phyloP scores from a whole-genome alignment of 2,329 filamentous ascomycete genomes.

The Zymoseptoria ardabiliae region DNA sequence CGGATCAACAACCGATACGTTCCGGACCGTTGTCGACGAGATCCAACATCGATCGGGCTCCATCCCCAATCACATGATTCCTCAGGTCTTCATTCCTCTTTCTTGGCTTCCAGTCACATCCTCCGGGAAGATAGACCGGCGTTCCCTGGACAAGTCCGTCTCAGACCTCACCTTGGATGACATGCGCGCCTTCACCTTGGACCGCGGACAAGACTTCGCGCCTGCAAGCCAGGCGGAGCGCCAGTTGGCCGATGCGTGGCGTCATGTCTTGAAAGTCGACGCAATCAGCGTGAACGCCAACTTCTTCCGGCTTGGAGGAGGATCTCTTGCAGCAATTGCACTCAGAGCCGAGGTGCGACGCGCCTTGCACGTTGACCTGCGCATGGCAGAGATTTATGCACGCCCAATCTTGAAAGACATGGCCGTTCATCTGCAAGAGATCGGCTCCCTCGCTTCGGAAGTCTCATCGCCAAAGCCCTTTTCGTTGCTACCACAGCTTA shows the following conservation, averaged over 20 bases:
- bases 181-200: no score
- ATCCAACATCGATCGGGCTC: background rate
- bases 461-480: conserved; percentile 1
- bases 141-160: no score
- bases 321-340: no score
- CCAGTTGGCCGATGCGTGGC: no score
- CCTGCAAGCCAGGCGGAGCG: no score
- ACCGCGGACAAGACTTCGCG: no score
- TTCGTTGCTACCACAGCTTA: conserved; percentile 1
- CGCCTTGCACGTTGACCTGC: background rate
- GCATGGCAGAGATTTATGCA: conserved; percentile 34
- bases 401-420: conserved; percentile 4
- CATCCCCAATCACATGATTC: background rate
- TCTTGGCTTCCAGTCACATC: background rate
- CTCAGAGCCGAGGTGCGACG: no score
- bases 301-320: no score
- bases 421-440: background rate
- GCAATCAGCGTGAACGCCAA: no score
- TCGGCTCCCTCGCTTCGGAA: background rate
- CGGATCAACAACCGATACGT: no score
- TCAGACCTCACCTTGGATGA: no score
- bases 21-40: background rate
- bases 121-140: background rate
- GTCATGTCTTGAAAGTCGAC: no score
- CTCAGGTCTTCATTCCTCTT: background rate